These are phyloP conservation scores for Yamadazyma nakazawae DNA, from an alignment of 805 yeast species.

Conservation along the genomic window DNA sequence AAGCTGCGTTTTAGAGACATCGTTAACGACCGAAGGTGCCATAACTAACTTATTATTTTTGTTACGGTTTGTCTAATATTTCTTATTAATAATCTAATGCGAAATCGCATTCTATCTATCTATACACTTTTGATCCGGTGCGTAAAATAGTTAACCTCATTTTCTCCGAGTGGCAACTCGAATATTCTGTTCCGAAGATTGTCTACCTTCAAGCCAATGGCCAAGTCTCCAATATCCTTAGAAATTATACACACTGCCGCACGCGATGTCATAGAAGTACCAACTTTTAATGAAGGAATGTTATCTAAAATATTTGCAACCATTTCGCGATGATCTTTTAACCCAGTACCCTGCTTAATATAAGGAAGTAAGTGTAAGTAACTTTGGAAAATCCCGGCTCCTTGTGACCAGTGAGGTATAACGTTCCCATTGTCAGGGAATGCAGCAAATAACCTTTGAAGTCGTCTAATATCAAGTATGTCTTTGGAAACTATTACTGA, in stretches of 20 bases:
- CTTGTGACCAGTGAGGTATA: conserved; percentile 50
- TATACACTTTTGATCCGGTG: neutral
- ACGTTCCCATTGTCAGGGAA: conserved; percentile 42
- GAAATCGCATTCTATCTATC: neutral
- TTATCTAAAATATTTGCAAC: conserved; percentile 44
- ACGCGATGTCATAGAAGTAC: conserved; percentile 28
- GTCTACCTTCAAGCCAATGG: conserved; percentile 21
- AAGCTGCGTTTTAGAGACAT: conserved; percentile 14
- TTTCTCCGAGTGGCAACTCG: conserved; percentile 43
- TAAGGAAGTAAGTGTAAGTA: conserved; percentile 37
- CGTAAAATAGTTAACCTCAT: conserved; percentile 38
- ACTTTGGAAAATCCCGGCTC: conserved; percentile 55
- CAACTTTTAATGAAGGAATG: conserved; percentile 38
- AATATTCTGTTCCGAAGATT: conserved; percentile 17
- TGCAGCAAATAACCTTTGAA: conserved; percentile 35
- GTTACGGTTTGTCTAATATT: neutral
- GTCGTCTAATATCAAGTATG: conserved; percentile 28
- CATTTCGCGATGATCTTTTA: neutral
- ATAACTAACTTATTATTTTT: conserved; percentile 7
- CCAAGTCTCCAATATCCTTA: conserved; percentile 43
- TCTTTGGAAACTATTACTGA: conserved; percentile 53
- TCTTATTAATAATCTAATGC: neutral
- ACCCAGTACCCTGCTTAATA: conserved; percentile 4
- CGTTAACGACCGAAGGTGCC: conserved; percentile 22
- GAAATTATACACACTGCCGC: conserved; percentile 56